Evolutionary conservation across 2,329 filamentous ascomycete species (phyloP).

Genomic region (Penicillium rolfsii): DNA sequence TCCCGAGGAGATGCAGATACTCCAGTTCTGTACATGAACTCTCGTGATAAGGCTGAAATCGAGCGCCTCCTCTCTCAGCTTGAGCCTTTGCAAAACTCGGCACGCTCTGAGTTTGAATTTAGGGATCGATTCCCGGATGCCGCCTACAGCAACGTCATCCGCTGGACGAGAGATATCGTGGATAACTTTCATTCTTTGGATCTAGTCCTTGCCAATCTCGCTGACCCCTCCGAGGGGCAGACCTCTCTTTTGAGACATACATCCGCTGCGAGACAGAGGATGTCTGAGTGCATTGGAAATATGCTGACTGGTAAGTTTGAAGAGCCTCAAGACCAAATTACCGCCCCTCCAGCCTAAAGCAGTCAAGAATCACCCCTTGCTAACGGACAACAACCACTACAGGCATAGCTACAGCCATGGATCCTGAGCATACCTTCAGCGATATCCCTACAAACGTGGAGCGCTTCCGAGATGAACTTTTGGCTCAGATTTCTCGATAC

Average conservation of each 20-base stretch:
- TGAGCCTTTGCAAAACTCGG: background rate
- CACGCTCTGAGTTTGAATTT: slow-evolving; percentile 74
- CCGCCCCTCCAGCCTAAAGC: background rate
- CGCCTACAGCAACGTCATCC: slow-evolving; percentile 73
- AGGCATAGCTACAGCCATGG: background rate
- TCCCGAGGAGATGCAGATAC: slow-evolving; percentile 59
- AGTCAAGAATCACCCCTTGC: background rate
- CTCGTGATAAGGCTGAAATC: background rate
- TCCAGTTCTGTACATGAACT: background rate
- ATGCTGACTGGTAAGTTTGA: background rate
- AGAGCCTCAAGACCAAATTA: no score
- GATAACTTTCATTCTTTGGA: slow-evolving; percentile 97
- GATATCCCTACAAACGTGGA: slow-evolving; percentile 1
- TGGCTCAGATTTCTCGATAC: slow-evolving; percentile 5
- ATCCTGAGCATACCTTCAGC: background rate
- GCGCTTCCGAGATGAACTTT: background rate
- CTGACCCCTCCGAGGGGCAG: slow-evolving; percentile 43
- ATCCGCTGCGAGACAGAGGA: background rate
- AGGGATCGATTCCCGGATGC: slow-evolving; percentile 80
- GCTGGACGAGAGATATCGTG: slow-evolving; percentile 79
- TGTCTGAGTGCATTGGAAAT: slow-evolving; percentile 2
- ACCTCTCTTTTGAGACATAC: background rate
- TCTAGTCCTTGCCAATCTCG: slow-evolving; percentile 52
- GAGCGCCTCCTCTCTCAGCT: background rate
- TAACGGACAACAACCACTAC: background rate